Evolutionary conservation across 2,329 filamentous ascomycete genomes (phyloP).

Genomic region (Talaromyces pinophilus): DNA sequence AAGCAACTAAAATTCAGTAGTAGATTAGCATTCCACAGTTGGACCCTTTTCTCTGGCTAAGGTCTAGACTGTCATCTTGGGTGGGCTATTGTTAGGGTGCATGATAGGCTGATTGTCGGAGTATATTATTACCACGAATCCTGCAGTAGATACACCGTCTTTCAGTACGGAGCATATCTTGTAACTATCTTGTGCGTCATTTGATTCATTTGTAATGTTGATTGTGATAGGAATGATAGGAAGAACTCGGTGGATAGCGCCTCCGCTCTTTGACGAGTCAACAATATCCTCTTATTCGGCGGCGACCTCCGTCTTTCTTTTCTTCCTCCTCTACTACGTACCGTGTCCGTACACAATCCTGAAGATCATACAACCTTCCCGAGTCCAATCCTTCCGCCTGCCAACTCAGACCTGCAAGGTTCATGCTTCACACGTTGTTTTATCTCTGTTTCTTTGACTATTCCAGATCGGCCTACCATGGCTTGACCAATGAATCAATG

Average conservation of each 20-base stretch:
- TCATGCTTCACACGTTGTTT: background rate
- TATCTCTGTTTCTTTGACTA: background rate
- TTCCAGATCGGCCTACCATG: slow-evolving; percentile 10
- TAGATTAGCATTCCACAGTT: background rate
- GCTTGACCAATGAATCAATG: background rate
- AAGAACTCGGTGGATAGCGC: background rate
- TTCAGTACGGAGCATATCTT: background rate
- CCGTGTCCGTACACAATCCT: background rate
- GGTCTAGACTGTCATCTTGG: background rate
- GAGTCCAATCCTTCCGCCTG: background rate
- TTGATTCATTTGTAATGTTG: background rate
- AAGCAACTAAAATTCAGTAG: background rate
- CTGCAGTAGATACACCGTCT: background rate
- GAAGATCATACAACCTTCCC: background rate
- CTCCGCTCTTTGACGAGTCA: background rate
- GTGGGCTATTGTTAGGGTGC: background rate
- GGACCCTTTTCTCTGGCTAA: background rate
- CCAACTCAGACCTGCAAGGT: background rate
- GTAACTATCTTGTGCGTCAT: background rate
- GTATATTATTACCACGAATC: slow-evolving; percentile 5
- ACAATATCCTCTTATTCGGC: background rate
- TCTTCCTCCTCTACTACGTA: background rate
- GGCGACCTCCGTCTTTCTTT: background rate
- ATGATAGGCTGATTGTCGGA: slow-evolving; percentile 3
- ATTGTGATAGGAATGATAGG: background rate